phyloP scores from a whole-genome alignment of 257 asterid genomes.

The Lycium ferocissimum region DNA sequence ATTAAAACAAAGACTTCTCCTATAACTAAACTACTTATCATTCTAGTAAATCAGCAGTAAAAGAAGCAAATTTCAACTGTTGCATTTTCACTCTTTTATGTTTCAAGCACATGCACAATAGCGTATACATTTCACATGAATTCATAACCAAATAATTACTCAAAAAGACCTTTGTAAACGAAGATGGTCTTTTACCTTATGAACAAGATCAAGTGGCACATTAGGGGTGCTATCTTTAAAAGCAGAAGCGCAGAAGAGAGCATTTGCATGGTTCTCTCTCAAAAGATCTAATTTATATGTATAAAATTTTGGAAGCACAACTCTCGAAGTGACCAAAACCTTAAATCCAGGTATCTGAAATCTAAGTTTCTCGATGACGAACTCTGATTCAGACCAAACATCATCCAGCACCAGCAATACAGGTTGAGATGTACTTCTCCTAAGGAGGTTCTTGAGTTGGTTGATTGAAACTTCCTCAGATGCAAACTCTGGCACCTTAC shows the following conservation, averaged over 20 bases:
- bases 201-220: slow-evolving; percentile 38
- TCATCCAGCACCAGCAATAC: slow-evolving; percentile 48
- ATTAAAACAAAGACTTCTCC: too few relatives aligned
- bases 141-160: background rate
- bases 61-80: too few relatives aligned
- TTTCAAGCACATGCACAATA: background rate
- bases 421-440: slow-evolving; percentile 21
- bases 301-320: slow-evolving; percentile 34
- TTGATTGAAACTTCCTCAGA: slow-evolving; percentile 37
- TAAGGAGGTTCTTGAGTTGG: slow-evolving; percentile 34
- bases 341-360: slow-evolving; percentile 36
- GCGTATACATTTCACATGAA: background rate
- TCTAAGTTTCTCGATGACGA: slow-evolving; percentile 33
- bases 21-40: too few relatives aligned
- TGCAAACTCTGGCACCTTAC: slow-evolving; percentile 31
- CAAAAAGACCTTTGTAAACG: background rate
- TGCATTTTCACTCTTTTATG: background rate
- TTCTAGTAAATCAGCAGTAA: too few relatives aligned
- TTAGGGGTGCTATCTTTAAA: slow-evolving; percentile 36
- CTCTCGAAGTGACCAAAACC: slow-evolving; percentile 48
- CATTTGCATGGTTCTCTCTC: slow-evolving; percentile 39
- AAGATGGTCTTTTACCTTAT: slow-evolving; percentile 37
- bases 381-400: slow-evolving; percentile 42
- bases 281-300: slow-evolving; percentile 42
- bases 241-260: slow-evolving; percentile 40